Base-by-base conservation (phyloP, 495 filamentous ascomycete genomes). In the Xylona heveae region DNA sequence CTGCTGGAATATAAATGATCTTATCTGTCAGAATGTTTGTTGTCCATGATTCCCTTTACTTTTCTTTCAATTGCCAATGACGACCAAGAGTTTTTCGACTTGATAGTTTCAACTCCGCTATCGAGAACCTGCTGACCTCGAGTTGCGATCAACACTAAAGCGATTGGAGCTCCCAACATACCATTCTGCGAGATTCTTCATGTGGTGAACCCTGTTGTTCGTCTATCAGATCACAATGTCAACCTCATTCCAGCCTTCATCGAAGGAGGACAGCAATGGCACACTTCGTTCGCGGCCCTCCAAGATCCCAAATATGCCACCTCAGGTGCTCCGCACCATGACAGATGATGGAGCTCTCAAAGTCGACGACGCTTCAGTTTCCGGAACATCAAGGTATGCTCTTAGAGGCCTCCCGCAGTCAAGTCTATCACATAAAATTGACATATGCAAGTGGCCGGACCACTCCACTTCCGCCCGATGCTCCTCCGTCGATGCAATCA, bases 401-500 rank as follows among this genome's bases (percentile, higher is more conserved):
- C 18, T 8, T 4, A 5, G 19, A 23, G 14, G 12, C 3, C 6
- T 24, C 8, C 33, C 18, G 6, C 10, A n/a, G n/a, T 8, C 12
- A n/a, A 8, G 18, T 25, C 5, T n/a, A 17, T n/a, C 23, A 31
- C 3, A 10, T 3, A 18, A 13, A 18, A 15, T 28, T 37, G 31
- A 37, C 3, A 6, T 3, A 2, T 16, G 15, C 6, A 39, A 94
- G 84, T 54, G 83, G 82, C 39, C 68, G 66, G 31, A 80, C 80
- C n/a, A 94, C 88, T 19, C 85, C 85, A 7, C 51, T 94, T 23
- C 74, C 90, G 29, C 62, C 71, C 45, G 83, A 94, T 67, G 88
- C 88, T 9, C 88, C 81, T 12, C 88, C 83, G 2, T 93, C 84
- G 1, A 71, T 71, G 19, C 69, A 79, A 38, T 82, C 80, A 20